Conservation (phyloP, 345 rosid genomes). For the Dovyalis caffra region DNA sequence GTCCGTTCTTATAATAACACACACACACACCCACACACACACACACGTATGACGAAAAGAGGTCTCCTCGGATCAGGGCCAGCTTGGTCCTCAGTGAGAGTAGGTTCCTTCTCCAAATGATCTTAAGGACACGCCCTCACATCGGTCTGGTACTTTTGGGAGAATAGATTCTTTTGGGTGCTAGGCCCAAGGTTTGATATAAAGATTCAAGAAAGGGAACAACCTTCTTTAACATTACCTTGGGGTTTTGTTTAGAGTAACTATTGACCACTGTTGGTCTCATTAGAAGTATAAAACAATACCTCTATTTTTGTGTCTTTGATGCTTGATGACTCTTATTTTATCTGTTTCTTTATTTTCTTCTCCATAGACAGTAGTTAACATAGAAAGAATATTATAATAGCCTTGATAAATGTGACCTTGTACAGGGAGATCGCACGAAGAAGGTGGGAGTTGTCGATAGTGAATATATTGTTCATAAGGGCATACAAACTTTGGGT, state of each 20-base stretch:
- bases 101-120: no score
- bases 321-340: not conserved
- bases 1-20: not conserved
- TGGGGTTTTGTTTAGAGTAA: not conserved
- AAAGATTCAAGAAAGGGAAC: no score
- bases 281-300: not conserved
- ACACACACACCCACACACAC: no score
- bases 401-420: not conserved
- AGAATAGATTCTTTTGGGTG: no score
- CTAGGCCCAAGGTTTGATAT: no score
- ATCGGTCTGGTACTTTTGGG: no score
- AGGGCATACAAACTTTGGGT: conserved; percentile 87
- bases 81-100: no score
- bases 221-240: no score
- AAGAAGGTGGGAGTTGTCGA: conserved; percentile 87
- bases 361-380: not conserved
- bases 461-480: conserved; percentile 80
- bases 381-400: not conserved
- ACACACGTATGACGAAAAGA: no score
- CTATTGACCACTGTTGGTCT: not conserved
- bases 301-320: not conserved
- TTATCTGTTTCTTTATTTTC: not conserved
- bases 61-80: no score
- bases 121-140: no score
- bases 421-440: conserved; percentile 76